Base-by-base conservation (phyloP, 83 land plant genomes). In the Diphasiastrum complanatum region DNA sequence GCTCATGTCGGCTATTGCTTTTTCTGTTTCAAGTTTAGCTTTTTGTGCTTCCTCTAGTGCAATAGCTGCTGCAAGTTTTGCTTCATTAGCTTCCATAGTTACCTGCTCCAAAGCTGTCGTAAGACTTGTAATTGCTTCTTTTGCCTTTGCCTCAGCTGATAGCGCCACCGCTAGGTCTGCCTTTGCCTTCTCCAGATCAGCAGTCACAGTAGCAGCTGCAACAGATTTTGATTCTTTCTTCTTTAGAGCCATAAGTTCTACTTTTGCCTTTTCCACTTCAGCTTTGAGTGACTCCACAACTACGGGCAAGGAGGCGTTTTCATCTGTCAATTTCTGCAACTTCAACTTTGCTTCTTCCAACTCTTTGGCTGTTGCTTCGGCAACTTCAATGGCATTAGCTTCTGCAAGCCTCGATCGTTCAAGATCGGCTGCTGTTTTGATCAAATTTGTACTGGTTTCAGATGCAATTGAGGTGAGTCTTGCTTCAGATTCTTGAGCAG, bases 11-110 rank as follows among this genome's bases (percentile, higher is more conserved):
- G 82, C 81, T 58, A 73, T 82, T 1, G 77, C 84, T 37, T 78
- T 75, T 34, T 85, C 90, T 3, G 73, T 72, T 61, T 85, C 89
- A 51, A 77, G 85, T 58, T 60, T 82, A 22, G 77, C 79, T 59
- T 78, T 85, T 12, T 58, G 70, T 32, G 83, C 72, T 67, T 76
- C 76, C 25, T 82, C 95, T 46, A 59, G 72, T 12, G 79, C 83
- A 18, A 27, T 22, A 46, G 77, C 58, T 28, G 78, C 78, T 1
- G 47, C 46, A 33, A 54, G 40, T 47, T 79, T 84, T 30, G 85
- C 81, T 47, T 79, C 70, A 30, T 82, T 86, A 4, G 95, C 81
- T 51, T 84, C 86, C 25, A 67, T 51, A 20, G 83, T 78, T 23
- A 79, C 81, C 67, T 62, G 53, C 51, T 79, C 83, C 25, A 87